phyloP scores from a whole-genome alignment of 2,329 filamentous ascomycete species.

The Botrytis byssoidea region DNA sequence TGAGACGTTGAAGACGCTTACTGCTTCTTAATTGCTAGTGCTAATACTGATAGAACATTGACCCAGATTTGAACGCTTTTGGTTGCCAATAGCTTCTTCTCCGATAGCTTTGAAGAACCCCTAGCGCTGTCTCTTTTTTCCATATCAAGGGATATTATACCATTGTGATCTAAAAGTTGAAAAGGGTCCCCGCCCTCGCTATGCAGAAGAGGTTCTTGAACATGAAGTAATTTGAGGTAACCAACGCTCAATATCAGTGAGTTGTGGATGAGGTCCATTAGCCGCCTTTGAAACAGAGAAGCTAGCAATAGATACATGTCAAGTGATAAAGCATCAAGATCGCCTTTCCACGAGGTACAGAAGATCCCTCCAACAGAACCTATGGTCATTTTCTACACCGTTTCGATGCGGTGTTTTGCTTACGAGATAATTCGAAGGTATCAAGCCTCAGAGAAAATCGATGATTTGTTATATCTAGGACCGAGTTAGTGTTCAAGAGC shows the following conservation, averaged over 20 bases:
- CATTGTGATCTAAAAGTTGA: too few relatives aligned
- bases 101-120: background rate
- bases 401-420: background rate
- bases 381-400: accelerated
- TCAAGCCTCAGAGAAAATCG: background rate
- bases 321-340: background rate
- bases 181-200: too few relatives aligned
- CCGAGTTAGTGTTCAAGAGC: too few relatives aligned
- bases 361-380: accelerated
- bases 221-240: too few relatives aligned
- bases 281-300: too few relatives aligned
- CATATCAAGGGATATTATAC: too few relatives aligned
- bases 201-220: too few relatives aligned
- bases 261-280: too few relatives aligned
- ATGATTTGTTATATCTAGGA: too few relatives aligned
- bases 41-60: background rate
- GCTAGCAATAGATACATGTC: background rate
- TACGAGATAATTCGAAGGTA: background rate
- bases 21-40: background rate
- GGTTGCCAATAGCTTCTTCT: background rate
- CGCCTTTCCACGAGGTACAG: accelerated
- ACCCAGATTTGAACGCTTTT: background rate
- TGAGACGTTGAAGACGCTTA: accelerated
- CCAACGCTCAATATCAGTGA: too few relatives aligned
- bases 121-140: too few relatives aligned